Evolutionary conservation across 2,329 filamentous ascomycete species (phyloP).

Genomic region (Ophiostoma sp.): DNA sequence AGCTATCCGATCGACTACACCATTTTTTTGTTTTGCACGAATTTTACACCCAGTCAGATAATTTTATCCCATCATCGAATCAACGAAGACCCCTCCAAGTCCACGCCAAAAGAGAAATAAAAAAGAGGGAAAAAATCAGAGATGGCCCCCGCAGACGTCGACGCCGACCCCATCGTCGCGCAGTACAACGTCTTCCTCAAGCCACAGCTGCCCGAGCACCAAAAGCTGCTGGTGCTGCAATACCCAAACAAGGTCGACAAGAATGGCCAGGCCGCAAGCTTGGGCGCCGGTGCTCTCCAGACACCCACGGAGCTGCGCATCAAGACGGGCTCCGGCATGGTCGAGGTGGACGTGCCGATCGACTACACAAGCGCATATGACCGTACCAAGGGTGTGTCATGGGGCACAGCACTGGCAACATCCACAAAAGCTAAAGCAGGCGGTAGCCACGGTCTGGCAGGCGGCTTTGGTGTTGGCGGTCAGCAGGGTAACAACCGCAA

Average conservation of each 20-base stretch:
- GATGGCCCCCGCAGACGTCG: constrained; percentile 38
- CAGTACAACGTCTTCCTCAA: constrained; percentile 86
- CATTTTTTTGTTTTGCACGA: no score
- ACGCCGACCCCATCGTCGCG: constrained; percentile 63
- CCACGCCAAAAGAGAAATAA: background rate
- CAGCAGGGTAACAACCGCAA: constrained; percentile 31
- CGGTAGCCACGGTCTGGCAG: constrained; percentile 64
- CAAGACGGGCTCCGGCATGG: constrained; percentile 74
- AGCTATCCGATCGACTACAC: background rate
- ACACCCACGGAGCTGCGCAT: constrained; percentile 70
- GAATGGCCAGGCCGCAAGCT: constrained; percentile 38
- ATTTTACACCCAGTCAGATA: background rate
- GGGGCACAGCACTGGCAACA: constrained; percentile 69
- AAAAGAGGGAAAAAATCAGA: background rate
- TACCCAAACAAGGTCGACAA: constrained; percentile 71
- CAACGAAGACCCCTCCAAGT: background rate
- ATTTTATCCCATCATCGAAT: background rate
- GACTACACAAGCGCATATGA: constrained; percentile 72
- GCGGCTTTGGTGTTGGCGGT: constrained; percentile 63
- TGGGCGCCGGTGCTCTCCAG: constrained; percentile 32
- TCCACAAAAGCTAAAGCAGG: constrained; percentile 54
- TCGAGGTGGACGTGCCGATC: constrained; percentile 88
- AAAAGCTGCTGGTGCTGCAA: constrained; percentile 75
- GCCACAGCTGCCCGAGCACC: constrained; percentile 56
- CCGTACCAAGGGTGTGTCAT: constrained; percentile 71